phyloP scores from a whole-genome alignment of 2,329 filamentous ascomycete species.

The Lojkania enalia region DNA sequence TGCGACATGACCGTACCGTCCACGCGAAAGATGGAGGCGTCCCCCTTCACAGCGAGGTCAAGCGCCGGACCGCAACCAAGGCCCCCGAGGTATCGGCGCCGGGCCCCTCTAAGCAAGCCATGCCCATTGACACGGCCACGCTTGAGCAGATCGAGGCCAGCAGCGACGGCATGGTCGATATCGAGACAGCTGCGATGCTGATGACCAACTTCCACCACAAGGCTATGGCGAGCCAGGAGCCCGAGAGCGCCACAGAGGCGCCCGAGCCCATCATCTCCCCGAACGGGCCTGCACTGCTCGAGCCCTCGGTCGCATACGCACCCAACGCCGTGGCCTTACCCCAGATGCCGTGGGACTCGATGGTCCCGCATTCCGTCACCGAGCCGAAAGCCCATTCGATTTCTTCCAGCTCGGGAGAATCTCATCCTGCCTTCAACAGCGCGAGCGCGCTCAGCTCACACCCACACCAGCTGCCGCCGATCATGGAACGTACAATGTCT shows the following conservation, averaged over 20 bases:
- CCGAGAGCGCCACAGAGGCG: conserved; percentile 56
- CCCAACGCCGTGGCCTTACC: conserved; percentile 78
- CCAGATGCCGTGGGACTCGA: conserved; percentile 89
- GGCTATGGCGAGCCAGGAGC: conserved; percentile 74
- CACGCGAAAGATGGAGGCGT: conserved; percentile 97
- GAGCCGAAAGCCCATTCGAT: conserved; percentile 79
- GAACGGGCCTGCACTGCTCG: conserved; percentile 71
- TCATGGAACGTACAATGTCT: conserved; percentile 66
- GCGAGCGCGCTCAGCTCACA: conserved; percentile 61
- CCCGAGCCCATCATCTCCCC: conserved; percentile 73
- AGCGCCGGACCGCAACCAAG: conserved; percentile 77
- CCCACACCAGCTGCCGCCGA: conserved; percentile 66
- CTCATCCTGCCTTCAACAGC: conserved; percentile 60
- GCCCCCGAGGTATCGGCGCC: conserved; percentile 58
- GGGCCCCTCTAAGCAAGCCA: conserved; percentile 72
- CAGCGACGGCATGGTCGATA: conserved; percentile 88
- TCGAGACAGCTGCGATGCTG: conserved; percentile 97
- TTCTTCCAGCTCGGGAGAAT: conserved; percentile 70
- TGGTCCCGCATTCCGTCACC: conserved; percentile 70
- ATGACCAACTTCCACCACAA: conserved; percentile 98
- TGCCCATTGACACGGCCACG: conserved; percentile 81
- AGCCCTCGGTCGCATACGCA: conserved; percentile 73
- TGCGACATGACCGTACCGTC: conserved; percentile 96
- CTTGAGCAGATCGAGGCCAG: conserved; percentile 91
- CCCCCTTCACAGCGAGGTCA: conserved; percentile 90